Conservation (phyloP, 306 rosid species). For the Pyrus betulifolia region DNA sequence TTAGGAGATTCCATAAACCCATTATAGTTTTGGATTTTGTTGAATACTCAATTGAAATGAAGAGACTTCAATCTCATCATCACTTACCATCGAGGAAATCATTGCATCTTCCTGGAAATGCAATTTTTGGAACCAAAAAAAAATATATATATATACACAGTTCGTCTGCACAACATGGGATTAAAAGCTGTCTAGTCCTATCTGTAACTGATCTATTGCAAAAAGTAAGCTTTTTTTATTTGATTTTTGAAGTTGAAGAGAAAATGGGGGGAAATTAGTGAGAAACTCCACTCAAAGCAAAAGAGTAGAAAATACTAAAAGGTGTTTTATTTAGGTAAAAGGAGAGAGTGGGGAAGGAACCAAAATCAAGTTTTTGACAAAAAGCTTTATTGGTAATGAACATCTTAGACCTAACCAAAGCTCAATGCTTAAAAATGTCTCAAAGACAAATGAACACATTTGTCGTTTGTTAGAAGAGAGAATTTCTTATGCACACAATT, state of each 20-base stretch:
- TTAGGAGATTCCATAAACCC: not conserved
- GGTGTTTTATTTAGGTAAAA: not conserved
- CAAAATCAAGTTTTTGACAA: constrained; percentile 8
- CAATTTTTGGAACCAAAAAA: not conserved
- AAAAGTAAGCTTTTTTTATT: constrained; percentile 4
- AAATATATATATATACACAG: not conserved
- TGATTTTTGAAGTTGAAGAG: constrained; percentile 13
- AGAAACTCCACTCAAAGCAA: constrained; percentile 7
- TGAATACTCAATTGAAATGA: not conserved
- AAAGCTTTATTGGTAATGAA: constrained; percentile 16
- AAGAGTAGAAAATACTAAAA: constrained; percentile 10
- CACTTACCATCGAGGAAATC: not conserved
- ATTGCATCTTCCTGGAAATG: constrained; percentile 5
- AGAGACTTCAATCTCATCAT: not conserved
- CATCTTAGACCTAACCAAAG: constrained; percentile 7
- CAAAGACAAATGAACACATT: not conserved
- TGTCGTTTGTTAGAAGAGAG: too few species aligned
- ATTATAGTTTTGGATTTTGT: not conserved
- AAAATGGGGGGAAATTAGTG: not conserved
- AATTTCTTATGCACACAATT: too few species aligned
- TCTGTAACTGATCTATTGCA: not conserved
- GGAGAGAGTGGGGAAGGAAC: not conserved
- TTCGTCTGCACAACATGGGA: not conserved
- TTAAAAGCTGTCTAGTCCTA: constrained; percentile 3
- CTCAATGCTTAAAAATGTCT: too few species aligned